Conservation (phyloP, 805 yeast genomes). For the Ogataea polymorpha region DNA sequence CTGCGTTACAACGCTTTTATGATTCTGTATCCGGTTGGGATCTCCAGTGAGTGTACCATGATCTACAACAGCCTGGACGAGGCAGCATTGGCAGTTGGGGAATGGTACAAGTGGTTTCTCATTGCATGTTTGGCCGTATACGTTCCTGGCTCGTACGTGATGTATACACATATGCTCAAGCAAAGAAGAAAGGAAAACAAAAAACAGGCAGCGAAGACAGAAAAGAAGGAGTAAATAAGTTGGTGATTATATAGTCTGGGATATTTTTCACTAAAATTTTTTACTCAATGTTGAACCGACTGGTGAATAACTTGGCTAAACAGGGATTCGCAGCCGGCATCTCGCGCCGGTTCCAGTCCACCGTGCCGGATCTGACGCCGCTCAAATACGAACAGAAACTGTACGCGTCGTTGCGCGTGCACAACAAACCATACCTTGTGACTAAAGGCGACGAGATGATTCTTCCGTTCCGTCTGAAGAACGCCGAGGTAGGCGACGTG, state of each 20-base stretch:
- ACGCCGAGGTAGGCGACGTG: constrained; percentile 81
- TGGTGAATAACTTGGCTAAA: constrained; percentile 1
- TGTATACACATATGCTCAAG: constrained; percentile 83
- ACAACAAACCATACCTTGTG: constrained; percentile 81
- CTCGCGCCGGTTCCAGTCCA: constrained; percentile 4
- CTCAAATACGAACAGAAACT: constrained; percentile 64
- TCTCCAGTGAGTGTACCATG: constrained; percentile 74
- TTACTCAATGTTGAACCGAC: constrained; percentile 7
- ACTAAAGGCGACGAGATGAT: constrained; percentile 86
- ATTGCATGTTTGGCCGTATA: constrained; percentile 60
- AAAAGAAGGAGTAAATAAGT: constrained; percentile 6
- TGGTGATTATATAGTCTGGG: neutral
- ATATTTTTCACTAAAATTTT: constrained; percentile 2
- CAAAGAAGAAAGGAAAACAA: constrained; percentile 81
- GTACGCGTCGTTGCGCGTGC: constrained; percentile 80
- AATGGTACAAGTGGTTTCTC: constrained; percentile 52
- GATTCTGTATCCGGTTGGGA: constrained; percentile 87
- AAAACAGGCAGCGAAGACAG: constrained; percentile 14
- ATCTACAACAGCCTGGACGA: constrained; percentile 67
- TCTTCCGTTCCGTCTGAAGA: constrained; percentile 73
- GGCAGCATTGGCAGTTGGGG: constrained; percentile 54
- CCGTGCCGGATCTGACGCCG: constrained; percentile 48
- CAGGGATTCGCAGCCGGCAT: neutral
- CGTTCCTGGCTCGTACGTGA: constrained; percentile 81
- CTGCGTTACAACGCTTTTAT: constrained; percentile 81